phyloP scores from a whole-genome alignment of 371 early-diverging fungal genomes.

The Mortierella sp. region DNA sequence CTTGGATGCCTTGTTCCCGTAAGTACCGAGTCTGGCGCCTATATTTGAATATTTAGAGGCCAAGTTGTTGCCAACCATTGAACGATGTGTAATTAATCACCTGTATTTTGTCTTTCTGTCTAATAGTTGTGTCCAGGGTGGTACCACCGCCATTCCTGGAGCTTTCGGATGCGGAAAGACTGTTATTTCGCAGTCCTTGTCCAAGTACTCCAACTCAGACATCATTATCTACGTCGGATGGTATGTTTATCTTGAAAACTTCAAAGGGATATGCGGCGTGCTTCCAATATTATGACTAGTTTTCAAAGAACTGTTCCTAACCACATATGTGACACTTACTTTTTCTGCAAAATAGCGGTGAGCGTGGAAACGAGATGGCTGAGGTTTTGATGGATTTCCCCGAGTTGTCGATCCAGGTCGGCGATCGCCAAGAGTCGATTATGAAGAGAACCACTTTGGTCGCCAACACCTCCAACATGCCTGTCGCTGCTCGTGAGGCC shows the following conservation, averaged over 20 bases:
- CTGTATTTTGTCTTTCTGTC: not conserved
- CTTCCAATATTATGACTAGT: too few species aligned
- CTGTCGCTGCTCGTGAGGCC: constrained; percentile 99
- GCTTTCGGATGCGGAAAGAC: constrained; percentile 99
- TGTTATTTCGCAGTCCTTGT: constrained; percentile 99
- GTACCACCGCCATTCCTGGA: constrained; percentile 99
- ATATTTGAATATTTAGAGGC: not conserved
- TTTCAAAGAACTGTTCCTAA: not conserved
- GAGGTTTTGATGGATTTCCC: constrained; percentile 99
- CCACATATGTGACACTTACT: not conserved
- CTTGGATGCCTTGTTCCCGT: constrained; percentile 99
- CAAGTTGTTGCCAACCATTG: not conserved
- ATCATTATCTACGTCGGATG: constrained; percentile 99
- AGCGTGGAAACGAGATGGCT: constrained; percentile 99
- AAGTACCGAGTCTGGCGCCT: constrained; percentile 32
- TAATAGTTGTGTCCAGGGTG: constrained; percentile 97
- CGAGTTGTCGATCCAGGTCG: constrained; percentile 92
- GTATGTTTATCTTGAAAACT: constrained; percentile 22
- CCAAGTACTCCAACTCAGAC: constrained; percentile 99
- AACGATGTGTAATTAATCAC: not conserved
- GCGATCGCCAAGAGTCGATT: constrained; percentile 97
- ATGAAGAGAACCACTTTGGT: constrained; percentile 99
- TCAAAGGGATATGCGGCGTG: too few species aligned
- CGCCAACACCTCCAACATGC: constrained; percentile 99
- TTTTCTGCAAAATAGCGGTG: constrained; percentile 77